Conservation (phyloP, 768 basidiomycete genomes). For the Xanthoconium stramineum region DNA sequence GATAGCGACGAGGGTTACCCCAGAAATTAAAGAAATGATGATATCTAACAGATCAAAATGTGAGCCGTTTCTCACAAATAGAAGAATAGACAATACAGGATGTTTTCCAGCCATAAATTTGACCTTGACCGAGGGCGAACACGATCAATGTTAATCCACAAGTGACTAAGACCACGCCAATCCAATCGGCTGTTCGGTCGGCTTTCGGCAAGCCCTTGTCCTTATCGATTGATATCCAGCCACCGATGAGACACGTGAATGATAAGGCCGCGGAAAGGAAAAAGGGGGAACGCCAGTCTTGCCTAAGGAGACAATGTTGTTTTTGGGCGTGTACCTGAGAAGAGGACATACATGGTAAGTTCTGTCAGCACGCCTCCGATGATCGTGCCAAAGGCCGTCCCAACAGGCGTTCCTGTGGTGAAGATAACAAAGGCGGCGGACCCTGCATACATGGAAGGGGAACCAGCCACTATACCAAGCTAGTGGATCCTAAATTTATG, state of each 20-base stretch:
- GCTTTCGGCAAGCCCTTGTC: neutral
- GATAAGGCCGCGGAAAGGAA: neutral
- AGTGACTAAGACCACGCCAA: neutral
- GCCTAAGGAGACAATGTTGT: neutral
- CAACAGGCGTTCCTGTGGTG: neutral
- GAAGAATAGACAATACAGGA: neutral
- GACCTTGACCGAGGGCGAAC: neutral
- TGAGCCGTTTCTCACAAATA: neutral
- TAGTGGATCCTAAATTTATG: neutral
- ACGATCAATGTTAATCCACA: neutral
- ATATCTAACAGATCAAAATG: neutral
- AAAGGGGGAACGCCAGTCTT: neutral
- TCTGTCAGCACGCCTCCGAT: neutral
- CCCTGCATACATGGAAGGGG: neutral
- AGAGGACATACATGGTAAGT: neutral
- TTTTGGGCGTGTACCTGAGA: neutral
- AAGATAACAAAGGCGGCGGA: neutral
- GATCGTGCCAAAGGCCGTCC: neutral
- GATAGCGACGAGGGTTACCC: neutral
- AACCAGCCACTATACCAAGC: neutral
- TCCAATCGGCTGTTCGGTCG: neutral
- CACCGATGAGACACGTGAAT: neutral
- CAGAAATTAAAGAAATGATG: neutral
- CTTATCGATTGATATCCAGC: neutral
- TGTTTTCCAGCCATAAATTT: neutral